Conservation (phyloP, 257 asterid species). For the Lycium barbarum region DNA sequence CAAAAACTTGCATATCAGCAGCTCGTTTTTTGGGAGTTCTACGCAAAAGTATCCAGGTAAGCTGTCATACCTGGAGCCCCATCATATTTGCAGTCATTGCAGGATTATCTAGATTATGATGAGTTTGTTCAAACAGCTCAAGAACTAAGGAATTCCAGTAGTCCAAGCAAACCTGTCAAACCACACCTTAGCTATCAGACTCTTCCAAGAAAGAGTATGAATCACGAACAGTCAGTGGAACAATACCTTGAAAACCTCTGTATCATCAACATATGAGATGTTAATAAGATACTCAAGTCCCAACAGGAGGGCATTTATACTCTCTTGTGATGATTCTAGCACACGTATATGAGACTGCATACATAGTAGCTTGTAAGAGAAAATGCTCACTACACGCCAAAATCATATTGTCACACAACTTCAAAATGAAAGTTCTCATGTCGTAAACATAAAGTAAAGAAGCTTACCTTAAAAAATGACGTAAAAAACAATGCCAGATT, state of each 20-base stretch:
- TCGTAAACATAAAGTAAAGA: constrained; percentile 14
- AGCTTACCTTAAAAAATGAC: constrained; percentile 86
- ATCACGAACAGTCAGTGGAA: constrained; percentile 18
- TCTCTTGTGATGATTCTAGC: constrained; percentile 81
- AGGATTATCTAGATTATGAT: constrained; percentile 72
- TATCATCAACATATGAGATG: constrained; percentile 96
- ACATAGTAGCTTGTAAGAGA: constrained; percentile 33
- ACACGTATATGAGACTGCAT: constrained; percentile 87
- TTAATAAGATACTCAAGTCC: constrained; percentile 93
- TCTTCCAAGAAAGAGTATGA: background rate
- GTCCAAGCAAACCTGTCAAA: constrained; percentile 90
- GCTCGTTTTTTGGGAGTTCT: background rate
- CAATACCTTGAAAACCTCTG: constrained; percentile 95
- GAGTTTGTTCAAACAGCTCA: constrained; percentile 95
- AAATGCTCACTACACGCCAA: background rate
- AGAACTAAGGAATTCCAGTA: constrained; percentile 90
- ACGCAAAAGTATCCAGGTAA: constrained; percentile 5
- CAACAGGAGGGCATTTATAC: constrained; percentile 62
- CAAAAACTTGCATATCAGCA: constrained; percentile 30
- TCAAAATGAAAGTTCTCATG: background rate
- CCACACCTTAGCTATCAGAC: constrained; percentile 17
- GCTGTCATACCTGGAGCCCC: constrained; percentile 79
- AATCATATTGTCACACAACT: background rate
- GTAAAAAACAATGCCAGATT: constrained; percentile 94
- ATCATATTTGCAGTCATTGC: constrained; percentile 70